Evolutionary conservation across 495 filamentous ascomycete genomes (phyloP).

Genomic region (Oidiodendron maius): DNA sequence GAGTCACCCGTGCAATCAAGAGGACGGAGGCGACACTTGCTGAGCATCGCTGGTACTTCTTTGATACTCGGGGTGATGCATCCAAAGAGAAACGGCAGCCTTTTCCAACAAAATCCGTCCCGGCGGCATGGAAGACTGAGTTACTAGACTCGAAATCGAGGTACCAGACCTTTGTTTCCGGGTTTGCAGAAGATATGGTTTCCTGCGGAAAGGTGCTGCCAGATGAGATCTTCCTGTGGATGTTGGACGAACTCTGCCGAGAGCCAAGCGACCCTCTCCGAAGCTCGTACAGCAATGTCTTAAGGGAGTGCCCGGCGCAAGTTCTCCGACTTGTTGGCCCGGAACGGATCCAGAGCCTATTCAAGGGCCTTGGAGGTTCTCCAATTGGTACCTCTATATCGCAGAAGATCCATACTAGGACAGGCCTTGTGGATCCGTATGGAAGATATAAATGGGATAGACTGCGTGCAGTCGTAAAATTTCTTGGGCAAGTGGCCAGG

Average conservation of each 20-base stretch:
- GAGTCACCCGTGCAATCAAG: constrained; percentile 63
- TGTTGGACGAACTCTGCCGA: constrained; percentile 59
- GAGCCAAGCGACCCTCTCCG: constrained; percentile 58
- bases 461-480: constrained; percentile 12
- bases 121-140: constrained; percentile 28
- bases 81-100: constrained; percentile 15
- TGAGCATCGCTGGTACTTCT: constrained; percentile 60
- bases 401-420: constrained; percentile 13
- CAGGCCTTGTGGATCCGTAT: constrained; percentile 1
- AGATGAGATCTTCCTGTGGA: constrained; percentile 68
- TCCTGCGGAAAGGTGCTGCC: constrained; percentile 47
- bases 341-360: constrained; percentile 29
- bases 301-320: constrained; percentile 28
- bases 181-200: constrained; percentile 57
- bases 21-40: constrained; percentile 65
- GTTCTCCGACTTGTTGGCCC: constrained; percentile 32
- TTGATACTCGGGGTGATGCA: constrained; percentile 37
- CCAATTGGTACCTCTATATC: constrained; percentile 23
- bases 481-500: constrained; percentile 9
- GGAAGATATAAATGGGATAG: constrained; percentile 12
- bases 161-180: constrained; percentile 61
- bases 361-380: constrained; percentile 33
- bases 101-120: constrained; percentile 27
- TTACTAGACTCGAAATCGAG: constrained; percentile 44
- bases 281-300: constrained; percentile 53